phyloP scores from a whole-genome alignment of 2,329 filamentous ascomycete species.

The Penicillium sp. region DNA sequence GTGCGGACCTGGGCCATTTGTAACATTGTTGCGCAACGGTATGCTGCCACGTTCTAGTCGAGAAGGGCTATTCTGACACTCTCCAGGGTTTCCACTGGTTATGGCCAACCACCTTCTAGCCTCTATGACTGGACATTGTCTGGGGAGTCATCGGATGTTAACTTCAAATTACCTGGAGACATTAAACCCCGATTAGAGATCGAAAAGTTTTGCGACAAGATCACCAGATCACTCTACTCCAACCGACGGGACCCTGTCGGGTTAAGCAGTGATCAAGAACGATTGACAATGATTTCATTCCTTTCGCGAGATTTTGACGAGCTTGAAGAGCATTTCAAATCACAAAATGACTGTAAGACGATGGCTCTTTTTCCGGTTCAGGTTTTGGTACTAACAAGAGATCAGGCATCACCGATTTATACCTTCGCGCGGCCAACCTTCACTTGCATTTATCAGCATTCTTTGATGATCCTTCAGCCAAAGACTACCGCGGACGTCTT shows the following conservation, averaged over 20 bases:
- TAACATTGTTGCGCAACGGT: constrained; percentile 67
- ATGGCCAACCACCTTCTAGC: constrained; percentile 64
- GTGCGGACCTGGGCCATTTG: constrained; percentile 66
- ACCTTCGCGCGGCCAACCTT: constrained; percentile 47
- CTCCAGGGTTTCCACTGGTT: constrained; percentile 62
- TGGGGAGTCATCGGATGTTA: constrained; percentile 43
- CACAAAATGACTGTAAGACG: constrained; percentile 41
- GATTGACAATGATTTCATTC: constrained; percentile 45
- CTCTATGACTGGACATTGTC: constrained; percentile 59
- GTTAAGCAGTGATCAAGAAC: constrained; percentile 44
- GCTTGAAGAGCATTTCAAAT: constrained; percentile 51
- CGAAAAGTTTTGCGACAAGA: constrained; percentile 58
- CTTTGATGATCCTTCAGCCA: constrained; percentile 48
- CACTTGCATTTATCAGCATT: constrained; percentile 51
- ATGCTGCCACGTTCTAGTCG: constrained; percentile 21
- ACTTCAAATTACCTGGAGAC: constrained; percentile 52
- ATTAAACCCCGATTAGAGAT: constrained; percentile 54
- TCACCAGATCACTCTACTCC: constrained; percentile 56
- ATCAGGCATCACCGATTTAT: constrained; percentile 47
- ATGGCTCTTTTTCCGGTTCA: background rate
- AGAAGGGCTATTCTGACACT: constrained; percentile 1
- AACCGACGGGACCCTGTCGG: constrained; percentile 56
- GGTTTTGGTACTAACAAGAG: constrained; percentile 4
- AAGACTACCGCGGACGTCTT: constrained; percentile 47
- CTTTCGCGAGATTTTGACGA: constrained; percentile 50